Conservation (phyloP, 2,329 filamentous ascomycete genomes). For the Aspergillus carbonarius region DNA sequence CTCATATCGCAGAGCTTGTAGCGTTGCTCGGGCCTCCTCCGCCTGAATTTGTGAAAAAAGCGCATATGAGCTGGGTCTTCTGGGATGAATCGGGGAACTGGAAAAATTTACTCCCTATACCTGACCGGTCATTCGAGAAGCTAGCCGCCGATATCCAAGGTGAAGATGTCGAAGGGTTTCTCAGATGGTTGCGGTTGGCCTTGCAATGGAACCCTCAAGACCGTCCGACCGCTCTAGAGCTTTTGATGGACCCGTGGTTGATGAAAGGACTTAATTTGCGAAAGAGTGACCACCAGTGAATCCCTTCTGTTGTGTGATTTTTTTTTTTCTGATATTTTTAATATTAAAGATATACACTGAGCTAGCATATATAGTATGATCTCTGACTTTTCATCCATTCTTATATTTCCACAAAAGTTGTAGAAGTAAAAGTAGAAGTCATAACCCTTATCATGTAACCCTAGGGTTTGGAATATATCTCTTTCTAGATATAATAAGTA, state of each 20-base stretch:
- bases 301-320: no score
- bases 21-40: conserved; percentile 19
- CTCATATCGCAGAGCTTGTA: conserved; percentile 26
- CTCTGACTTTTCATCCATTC: no score
- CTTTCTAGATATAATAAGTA: no score
- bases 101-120: conserved; percentile 18
- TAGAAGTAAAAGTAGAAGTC: no score
- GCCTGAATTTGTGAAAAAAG: no score
- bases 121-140: conserved; percentile 14
- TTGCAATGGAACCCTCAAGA: conserved; percentile 28
- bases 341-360: no score
- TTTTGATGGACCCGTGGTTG: conserved; percentile 42
- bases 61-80: conserved; percentile 16
- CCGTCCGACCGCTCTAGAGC: conserved; percentile 31
- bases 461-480: no score
- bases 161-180: conserved; percentile 25
- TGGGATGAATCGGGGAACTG: conserved; percentile 26
- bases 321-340: no score
- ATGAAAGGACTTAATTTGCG: conserved; percentile 15
- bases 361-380: no score
- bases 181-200: conserved; percentile 28
- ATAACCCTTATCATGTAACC: no score
- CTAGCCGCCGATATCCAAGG: conserved; percentile 24
- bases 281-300: background rate
- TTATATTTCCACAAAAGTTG: no score